Conservation (phyloP, 148 eudicot genomes). For the Dysphania ambrosioides region DNA sequence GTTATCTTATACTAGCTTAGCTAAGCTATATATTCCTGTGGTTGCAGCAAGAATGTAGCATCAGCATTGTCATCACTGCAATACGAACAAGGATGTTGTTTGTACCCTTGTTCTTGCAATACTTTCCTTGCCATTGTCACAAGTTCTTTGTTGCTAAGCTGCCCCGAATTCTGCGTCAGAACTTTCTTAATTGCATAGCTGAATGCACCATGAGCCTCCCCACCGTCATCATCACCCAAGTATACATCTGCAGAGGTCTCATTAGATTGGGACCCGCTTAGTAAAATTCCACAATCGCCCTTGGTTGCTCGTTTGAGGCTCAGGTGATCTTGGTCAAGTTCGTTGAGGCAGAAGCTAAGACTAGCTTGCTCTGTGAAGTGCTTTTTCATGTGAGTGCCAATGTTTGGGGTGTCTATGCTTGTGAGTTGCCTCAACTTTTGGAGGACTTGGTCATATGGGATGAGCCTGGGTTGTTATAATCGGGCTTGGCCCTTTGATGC, state of each 20-base stretch:
- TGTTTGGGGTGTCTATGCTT: slow-evolving; percentile 30
- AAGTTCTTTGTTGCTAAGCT: slow-evolving; percentile 42
- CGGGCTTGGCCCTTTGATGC: not conserved
- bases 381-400: slow-evolving; percentile 40
- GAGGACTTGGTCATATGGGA: slow-evolving; percentile 38
- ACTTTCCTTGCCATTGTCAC: slow-evolving; percentile 44
- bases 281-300: slow-evolving; percentile 49
- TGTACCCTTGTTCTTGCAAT: slow-evolving; percentile 25
- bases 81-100: slow-evolving; percentile 62
- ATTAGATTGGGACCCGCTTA: slow-evolving; percentile 60
- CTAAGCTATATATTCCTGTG: not conserved
- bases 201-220: slow-evolving; percentile 53
- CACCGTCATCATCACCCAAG: slow-evolving; percentile 20
- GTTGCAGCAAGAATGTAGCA: slow-evolving; percentile 40
- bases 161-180: slow-evolving; percentile 31
- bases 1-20: too few relatives aligned
- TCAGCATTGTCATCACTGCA: slow-evolving; percentile 59
- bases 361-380: slow-evolving; percentile 43
- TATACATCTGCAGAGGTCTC: slow-evolving; percentile 53
- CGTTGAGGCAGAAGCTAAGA: slow-evolving; percentile 33
- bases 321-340: not conserved
- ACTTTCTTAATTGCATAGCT: slow-evolving; percentile 49
- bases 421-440: slow-evolving; percentile 42
- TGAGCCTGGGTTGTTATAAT: slow-evolving; percentile 28
- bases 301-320: not conserved